These are phyloP conservation scores for Polygonum maritimum DNA, from an alignment of 148 eudicot genomes.

Conservation along the genomic window DNA sequence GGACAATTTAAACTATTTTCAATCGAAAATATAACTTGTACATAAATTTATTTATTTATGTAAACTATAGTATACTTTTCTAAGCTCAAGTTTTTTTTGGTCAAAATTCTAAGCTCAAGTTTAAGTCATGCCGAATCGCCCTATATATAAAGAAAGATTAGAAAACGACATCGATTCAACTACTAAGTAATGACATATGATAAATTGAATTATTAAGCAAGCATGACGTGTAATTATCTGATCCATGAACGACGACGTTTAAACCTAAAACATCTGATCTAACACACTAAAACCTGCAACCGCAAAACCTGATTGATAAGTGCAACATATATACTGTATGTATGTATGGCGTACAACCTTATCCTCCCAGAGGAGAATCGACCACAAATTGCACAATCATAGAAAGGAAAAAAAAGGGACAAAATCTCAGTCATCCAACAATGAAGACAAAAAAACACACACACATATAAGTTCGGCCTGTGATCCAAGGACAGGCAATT, in stretches of 20 bases:
- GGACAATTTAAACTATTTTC: too few species aligned
- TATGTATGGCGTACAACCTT: background rate
- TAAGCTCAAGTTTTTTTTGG: too few species aligned
- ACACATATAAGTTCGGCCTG: background rate
- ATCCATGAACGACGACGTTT: background rate
- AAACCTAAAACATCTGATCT: background rate
- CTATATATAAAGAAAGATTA: too few species aligned
- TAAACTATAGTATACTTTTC: too few species aligned
- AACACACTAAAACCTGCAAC: background rate
- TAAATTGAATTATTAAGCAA: too few species aligned
- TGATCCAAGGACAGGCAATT: background rate
- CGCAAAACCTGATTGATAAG: background rate
- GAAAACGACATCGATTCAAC: too few species aligned
- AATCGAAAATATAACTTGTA: too few species aligned
- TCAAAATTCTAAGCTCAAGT: too few species aligned
- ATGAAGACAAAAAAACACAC: background rate
- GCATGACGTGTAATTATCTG: background rate
- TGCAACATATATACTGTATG: background rate
- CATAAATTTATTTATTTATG: too few species aligned
- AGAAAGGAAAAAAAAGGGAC: background rate
- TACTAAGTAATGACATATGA: too few species aligned
- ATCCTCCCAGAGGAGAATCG: background rate
- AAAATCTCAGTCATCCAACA: constrained; percentile 5
- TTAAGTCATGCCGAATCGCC: too few species aligned
- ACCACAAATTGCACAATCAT: background rate